Evolutionary conservation across 805 yeast species (phyloP).

Genomic region (Saccharomycopsis vini): DNA sequence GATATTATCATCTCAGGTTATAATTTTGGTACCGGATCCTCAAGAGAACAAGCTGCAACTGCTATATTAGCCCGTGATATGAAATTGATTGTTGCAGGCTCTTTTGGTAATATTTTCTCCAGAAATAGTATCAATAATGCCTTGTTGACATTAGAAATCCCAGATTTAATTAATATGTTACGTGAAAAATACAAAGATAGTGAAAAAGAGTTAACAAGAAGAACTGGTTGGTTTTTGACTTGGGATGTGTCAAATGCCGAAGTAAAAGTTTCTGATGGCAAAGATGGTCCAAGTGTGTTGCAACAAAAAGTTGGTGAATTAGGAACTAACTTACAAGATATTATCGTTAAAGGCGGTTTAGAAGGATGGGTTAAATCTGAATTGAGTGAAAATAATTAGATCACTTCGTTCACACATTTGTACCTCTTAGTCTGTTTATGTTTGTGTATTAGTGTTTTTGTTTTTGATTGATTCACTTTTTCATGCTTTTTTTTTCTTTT

Average conservation of each 20-base stretch:
- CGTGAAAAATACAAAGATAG: conserved; percentile 53
- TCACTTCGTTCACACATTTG: too few species aligned
- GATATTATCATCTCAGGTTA: conserved; percentile 89
- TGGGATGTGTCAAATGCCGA: conserved; percentile 89
- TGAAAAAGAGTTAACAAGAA: conserved; percentile 69
- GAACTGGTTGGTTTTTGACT: conserved; percentile 87
- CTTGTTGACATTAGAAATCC: conserved; percentile 84
- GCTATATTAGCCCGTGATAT: conserved; percentile 91
- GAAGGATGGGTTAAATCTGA: conserved; percentile 96
- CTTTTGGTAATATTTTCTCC: conserved; percentile 93
- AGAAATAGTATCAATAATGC: conserved; percentile 97
- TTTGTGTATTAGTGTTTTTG: too few species aligned
- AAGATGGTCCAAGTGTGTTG: conserved; percentile 46
- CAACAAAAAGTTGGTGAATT: conserved; percentile 90
- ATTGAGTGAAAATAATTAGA: conserved; percentile 26
- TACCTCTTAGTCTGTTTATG: too few species aligned
- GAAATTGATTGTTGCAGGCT: conserved; percentile 89
- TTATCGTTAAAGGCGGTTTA: conserved; percentile 92
- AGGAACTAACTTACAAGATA: conserved; percentile 92
- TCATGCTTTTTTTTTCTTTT: too few species aligned
- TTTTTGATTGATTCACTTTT: too few species aligned
- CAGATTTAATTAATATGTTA: conserved; percentile 68
- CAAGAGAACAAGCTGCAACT: conserved; percentile 99
- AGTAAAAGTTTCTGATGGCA: conserved; percentile 68
- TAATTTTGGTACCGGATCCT: conserved; percentile 97